These are phyloP conservation scores for Priceomyces castillae DNA, from an alignment of 805 yeast genomes.

Conservation along the genomic window DNA sequence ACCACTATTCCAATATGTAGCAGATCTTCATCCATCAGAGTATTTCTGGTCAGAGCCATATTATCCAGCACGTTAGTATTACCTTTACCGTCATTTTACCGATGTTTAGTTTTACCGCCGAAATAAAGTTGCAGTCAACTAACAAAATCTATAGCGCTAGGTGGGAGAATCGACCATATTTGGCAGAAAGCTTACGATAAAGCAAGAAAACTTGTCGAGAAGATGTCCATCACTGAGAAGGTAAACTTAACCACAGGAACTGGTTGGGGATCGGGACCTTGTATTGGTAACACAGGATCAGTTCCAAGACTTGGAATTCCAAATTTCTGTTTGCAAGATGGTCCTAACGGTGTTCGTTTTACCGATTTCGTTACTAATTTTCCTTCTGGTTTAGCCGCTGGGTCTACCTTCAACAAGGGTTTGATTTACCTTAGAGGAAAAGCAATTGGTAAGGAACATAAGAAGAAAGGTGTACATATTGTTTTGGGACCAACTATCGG, in stretches of 20 bases:
- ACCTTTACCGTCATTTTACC: neutral
- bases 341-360: slow-evolving; percentile 58
- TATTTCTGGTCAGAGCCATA: slow-evolving; percentile 14
- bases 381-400: slow-evolving; percentile 60
- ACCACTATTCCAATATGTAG: slow-evolving; percentile 24
- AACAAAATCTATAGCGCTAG: slow-evolving; percentile 16
- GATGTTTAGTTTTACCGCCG: neutral
- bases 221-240: slow-evolving; percentile 56
- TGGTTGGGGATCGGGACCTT: slow-evolving; percentile 49
- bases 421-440: slow-evolving; percentile 52
- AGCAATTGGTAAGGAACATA: slow-evolving; percentile 56
- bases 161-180: slow-evolving; percentile 47
- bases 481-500: slow-evolving; percentile 58
- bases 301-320: slow-evolving; percentile 55
- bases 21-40: slow-evolving; percentile 19
- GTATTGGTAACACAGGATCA: slow-evolving; percentile 60
- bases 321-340: slow-evolving; percentile 58
- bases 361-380: slow-evolving; percentile 56
- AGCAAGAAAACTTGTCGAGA: slow-evolving; percentile 53
- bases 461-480: slow-evolving; percentile 53
- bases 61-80: slow-evolving; percentile 38
- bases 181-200: slow-evolving; percentile 59
- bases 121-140: neutral
- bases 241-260: slow-evolving; percentile 64
- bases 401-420: slow-evolving; percentile 54